Base-by-base conservation (phyloP, 805 yeast species). In the Saccharomycopsis fodiens region DNA sequence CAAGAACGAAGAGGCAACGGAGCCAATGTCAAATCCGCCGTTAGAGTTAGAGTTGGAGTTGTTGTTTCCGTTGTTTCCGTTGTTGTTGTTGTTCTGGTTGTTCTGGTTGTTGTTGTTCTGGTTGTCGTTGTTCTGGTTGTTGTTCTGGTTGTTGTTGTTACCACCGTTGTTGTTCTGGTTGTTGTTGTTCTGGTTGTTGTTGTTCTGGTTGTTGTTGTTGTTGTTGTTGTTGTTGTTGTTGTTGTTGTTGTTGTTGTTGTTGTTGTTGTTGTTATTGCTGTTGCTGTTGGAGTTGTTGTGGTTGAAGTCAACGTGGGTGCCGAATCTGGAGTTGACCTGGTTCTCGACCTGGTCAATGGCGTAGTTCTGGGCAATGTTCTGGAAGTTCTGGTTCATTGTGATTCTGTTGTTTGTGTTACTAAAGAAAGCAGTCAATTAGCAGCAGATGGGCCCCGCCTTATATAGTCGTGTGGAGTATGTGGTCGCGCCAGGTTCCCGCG, bases 221-320 rank as follows among this genome's bases (percentile, higher is more conserved):
- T 41, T 27, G 44, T 44, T 21, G 19, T 32, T 22, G 4, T 31
- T 4, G 38, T 41, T 45, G 47, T 15, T 42, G 45, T 16, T 42
- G 44, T 19, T 37, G 40, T 38, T 44, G 48, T 22, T 46, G 43
- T 20, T 44, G 45, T 22, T 41, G 32, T 34, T 48, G 42, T 16
- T 52, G 48, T 13, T 27, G 41, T 35, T 32, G 35, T 29, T 35
- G 45, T 35, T 41, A 30, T 10, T 38, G 20, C 15, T 34, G 37
- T 30, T 40, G 41, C 20, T 45, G 20, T 7, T 39, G 39, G 20
- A 22, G 44, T 35, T 45, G 34, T 32, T 36, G 34, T 2, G 40
- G 21, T 35, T 52, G 54, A 22, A 35, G 27, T 16, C 52, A 47
- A 37, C 53, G 32, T 43, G 25, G 54, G 41, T 55, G 21, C 44